Conservation (phyloP, 352 stramenopile genomes). For the Peronospora belbahrii region DNA sequence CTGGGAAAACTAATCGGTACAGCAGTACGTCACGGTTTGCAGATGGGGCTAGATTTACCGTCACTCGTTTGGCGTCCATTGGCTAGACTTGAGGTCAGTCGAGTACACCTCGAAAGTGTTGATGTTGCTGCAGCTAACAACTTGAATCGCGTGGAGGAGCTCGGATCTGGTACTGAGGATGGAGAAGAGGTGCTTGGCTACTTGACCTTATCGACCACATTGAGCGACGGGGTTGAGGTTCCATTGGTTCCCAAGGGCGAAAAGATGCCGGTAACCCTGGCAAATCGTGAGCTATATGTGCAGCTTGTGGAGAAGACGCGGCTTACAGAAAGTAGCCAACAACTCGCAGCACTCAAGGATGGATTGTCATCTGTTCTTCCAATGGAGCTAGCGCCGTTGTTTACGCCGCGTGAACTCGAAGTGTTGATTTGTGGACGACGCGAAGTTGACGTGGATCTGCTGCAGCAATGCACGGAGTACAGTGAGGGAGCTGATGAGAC, state of each 20-base stretch:
- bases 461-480: slow-evolving; percentile 95
- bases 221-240: slow-evolving; percentile 78
- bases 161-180: slow-evolving; percentile 23
- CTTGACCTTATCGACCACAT: slow-evolving; percentile 64
- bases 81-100: slow-evolving; percentile 63
- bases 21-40: slow-evolving; percentile 91
- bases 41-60: slow-evolving; percentile 89
- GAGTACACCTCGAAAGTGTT: slow-evolving; percentile 71
- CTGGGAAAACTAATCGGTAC: slow-evolving; percentile 95
- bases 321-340: slow-evolving; percentile 72
- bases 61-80: slow-evolving; percentile 83
- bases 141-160: slow-evolving; percentile 55
- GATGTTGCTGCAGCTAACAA: slow-evolving; percentile 71
- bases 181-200: slow-evolving; percentile 56
- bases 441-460: slow-evolving; percentile 94
- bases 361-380: slow-evolving; percentile 93
- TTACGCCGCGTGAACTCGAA: slow-evolving; percentile 94
- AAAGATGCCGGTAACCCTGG: slow-evolving; percentile 53
- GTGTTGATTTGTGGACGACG: slow-evolving; percentile 93
- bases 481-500: slow-evolving; percentile 89
- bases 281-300: slow-evolving; percentile 55
- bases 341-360: slow-evolving; percentile 67
- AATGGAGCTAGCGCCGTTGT: slow-evolving; percentile 92
- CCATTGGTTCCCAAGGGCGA: slow-evolving; percentile 59
- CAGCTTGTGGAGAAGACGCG: slow-evolving; percentile 60